phyloP scores from a whole-genome alignment of 2,329 filamentous ascomycete genomes.

The Delphinella strobiligena region DNA sequence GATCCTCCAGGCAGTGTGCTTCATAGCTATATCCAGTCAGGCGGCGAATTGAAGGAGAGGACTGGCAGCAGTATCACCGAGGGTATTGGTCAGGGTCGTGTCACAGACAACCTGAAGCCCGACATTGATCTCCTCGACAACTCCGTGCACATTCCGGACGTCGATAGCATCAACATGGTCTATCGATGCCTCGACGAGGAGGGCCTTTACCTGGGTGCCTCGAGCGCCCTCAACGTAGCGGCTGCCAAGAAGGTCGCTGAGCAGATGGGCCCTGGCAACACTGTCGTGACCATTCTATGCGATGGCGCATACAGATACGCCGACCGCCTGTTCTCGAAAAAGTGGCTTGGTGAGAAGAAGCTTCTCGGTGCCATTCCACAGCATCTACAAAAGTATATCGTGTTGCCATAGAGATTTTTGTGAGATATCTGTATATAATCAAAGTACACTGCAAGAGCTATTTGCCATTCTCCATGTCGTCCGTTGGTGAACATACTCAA shows the following conservation, averaged over 20 bases:
- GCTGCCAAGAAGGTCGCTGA: constrained; percentile 89
- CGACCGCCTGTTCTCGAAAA: constrained; percentile 80
- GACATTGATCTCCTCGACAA: constrained; percentile 79
- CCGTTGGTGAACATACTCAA: too few relatives aligned
- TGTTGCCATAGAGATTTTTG: constrained; percentile 50
- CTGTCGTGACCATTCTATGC: constrained; percentile 84
- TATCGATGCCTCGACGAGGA: constrained; percentile 94
- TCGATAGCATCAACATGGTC: constrained; percentile 95
- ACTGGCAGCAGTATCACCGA: constrained; percentile 86
- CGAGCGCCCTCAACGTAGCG: constrained; percentile 86
- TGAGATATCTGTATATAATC: too few relatives aligned
- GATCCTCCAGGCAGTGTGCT: constrained; percentile 90
- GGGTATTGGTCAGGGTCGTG: constrained; percentile 89
- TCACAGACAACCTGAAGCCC: constrained; percentile 86
- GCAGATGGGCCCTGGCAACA: constrained; percentile 77
- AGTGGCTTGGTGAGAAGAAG: constrained; percentile 82
- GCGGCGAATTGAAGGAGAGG: constrained; percentile 71
- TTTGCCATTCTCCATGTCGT: too few relatives aligned
- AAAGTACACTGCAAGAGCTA: too few relatives aligned
- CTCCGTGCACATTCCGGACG: constrained; percentile 72
- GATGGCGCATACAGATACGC: constrained; percentile 98
- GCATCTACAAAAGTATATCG: constrained; percentile 85
- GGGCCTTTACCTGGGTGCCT: constrained; percentile 87
- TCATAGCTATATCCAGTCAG: constrained; percentile 80
- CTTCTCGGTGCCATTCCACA: constrained; percentile 70